Evolutionary conservation across 2,329 filamentous ascomycete species (phyloP), one percentile per base, ranked within the genome.

Genomic region (Graphium sp.): DNA sequence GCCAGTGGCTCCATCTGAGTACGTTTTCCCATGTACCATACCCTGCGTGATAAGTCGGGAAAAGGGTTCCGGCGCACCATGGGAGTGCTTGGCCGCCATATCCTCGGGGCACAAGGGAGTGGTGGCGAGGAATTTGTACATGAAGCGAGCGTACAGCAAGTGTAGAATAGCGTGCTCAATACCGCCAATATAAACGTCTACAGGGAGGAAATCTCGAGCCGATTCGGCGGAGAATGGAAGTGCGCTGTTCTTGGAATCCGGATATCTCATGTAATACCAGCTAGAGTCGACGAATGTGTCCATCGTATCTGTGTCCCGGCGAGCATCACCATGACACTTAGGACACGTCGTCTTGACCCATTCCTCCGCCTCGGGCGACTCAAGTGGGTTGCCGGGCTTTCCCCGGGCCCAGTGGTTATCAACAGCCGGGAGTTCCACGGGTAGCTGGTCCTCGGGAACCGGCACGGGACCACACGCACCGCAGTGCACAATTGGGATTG

Each of bases 271-370:
- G 43, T 75, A 92, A 49, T 93, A 93, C 84, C 84, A 93, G 30
- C 83, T 91, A 2, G 83, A 92, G 52, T 92, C 84, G 35, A 93
- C 84, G 52, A 93, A 93, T 0, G 84, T 93, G 48, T 93, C 84
- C 84, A 93, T 92, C 3, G 84, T 93, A 47, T 93, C 84, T 0
- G 84, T 92, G 38, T 93, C 84, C 37, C 84, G 67, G 45, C 72
- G 77, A 6, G 81, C 84, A 15, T 69, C 53, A 2, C 66, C 61
- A 11, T 64, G 55, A 41, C 84, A 93, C 39, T 67, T 67, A 5
- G 84, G 84, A 44, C 84, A 93, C 3, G 60, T 48, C 0, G 74
- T 79, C 40, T 84, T 70, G 25, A 82, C 60, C 73, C 82, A 93
- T 6, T 76, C 69, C 9, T 71, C 53, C 2, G 74, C 71, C n/a